phyloP scores from a whole-genome alignment of 2,329 filamentous ascomycete species.

The Penicillium sp. region DNA sequence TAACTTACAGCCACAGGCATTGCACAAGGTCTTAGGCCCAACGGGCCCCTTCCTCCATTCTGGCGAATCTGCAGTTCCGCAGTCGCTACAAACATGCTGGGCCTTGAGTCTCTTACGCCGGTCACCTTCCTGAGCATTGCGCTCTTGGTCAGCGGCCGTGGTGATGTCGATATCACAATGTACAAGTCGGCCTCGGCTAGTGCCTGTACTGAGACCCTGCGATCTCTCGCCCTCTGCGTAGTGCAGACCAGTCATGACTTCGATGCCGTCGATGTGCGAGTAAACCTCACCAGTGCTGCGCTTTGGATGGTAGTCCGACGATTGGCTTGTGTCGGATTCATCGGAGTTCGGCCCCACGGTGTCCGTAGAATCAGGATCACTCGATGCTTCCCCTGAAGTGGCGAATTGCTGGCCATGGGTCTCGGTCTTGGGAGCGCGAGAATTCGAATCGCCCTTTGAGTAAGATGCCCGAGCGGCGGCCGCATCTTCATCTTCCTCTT shows the following conservation, averaged over 20 bases:
- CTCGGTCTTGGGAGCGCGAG: background rate
- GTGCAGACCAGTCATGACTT: conserved; percentile 84
- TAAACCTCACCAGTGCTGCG: conserved; percentile 81
- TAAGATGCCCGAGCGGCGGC: conserved; percentile 63
- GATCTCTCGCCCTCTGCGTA: conserved; percentile 89
- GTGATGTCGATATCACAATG: conserved; percentile 84
- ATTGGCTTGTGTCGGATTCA: conserved; percentile 48
- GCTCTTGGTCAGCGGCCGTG: conserved; percentile 66
- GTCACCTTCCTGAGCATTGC: conserved; percentile 57
- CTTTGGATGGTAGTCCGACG: conserved; percentile 74
- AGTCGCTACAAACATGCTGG: conserved; percentile 95
- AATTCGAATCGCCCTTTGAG: conserved; percentile 28
- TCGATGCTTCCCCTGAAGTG: conserved; percentile 2
- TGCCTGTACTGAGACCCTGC: conserved; percentile 81
- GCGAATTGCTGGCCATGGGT: background rate
- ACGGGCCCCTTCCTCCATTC: conserved; percentile 95
- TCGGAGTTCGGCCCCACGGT: conserved; percentile 32
- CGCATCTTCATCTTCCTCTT: conserved; percentile 79
- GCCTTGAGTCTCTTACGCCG: conserved; percentile 90
- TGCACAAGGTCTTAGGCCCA: conserved; percentile 92
- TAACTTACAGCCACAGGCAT: conserved; percentile 78
- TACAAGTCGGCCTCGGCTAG: conserved; percentile 75
- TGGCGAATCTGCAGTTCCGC: conserved; percentile 88
- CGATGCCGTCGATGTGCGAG: conserved; percentile 80
- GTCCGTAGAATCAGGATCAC: conserved; percentile 29